These are phyloP conservation scores for Hepatocystis sp. DNA, from an alignment of 169 alveolate species.

Conservation along the genomic window DNA sequence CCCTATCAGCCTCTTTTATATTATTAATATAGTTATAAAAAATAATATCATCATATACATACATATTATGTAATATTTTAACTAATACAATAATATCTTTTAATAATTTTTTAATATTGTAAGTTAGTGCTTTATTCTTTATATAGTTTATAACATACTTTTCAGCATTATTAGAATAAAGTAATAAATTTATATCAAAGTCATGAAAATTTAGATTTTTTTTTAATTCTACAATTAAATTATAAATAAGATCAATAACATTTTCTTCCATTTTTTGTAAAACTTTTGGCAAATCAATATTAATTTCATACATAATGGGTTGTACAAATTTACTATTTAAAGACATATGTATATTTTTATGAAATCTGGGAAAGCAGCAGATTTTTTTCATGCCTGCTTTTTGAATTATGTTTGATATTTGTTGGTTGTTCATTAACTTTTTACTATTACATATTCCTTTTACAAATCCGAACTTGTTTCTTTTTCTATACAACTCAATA, in stretches of 20 bases:
- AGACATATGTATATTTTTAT: slow-evolving; percentile 59
- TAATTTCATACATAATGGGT: slow-evolving; percentile 69
- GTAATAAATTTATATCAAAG: slow-evolving; percentile 46
- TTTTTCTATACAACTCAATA: slow-evolving; percentile 58
- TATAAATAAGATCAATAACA: slow-evolving; percentile 33
- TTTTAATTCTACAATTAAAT: slow-evolving; percentile 58
- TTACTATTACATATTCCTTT: slow-evolving; percentile 68
- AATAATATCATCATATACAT: slow-evolving; percentile 35
- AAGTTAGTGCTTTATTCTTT: slow-evolving; percentile 38
- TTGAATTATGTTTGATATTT: slow-evolving; percentile 22
- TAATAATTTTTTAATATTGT: slow-evolving; percentile 47
- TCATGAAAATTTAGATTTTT: slow-evolving; percentile 42
- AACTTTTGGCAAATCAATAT: slow-evolving; percentile 14
- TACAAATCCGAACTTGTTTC: slow-evolving; percentile 71
- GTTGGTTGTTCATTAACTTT: slow-evolving; percentile 37
- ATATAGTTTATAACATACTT: slow-evolving; percentile 42
- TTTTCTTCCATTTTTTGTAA: slow-evolving; percentile 37
- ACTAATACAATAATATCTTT: slow-evolving; percentile 61
- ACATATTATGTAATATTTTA: slow-evolving; percentile 32
- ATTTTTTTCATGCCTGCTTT: slow-evolving; percentile 47
- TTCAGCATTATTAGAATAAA: slow-evolving; percentile 66
- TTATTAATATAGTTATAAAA: slow-evolving; percentile 61
- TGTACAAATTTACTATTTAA: slow-evolving; percentile 65
- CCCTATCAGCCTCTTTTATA: slow-evolving; percentile 71
- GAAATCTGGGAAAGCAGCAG: slow-evolving; percentile 68